These are phyloP conservation scores for Trichosporon ovoides DNA, from an alignment of 1,284 basidiomycete genomes.

Conservation along the genomic window DNA sequence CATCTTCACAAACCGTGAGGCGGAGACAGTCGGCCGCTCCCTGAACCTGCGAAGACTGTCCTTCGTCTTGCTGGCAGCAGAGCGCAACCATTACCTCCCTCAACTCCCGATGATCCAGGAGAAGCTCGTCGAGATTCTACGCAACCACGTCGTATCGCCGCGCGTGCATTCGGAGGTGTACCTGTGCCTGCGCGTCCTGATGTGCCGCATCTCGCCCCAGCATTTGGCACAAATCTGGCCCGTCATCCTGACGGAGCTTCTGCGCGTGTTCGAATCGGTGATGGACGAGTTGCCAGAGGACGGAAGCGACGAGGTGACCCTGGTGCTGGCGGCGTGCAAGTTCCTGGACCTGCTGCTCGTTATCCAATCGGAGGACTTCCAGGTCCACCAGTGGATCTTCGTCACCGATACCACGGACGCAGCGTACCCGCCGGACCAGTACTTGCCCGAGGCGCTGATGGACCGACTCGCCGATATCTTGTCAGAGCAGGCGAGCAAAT, in stretches of 20 bases:
- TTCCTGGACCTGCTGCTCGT: constrained; percentile 86
- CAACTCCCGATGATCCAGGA: constrained; percentile 92
- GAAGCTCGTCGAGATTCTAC: constrained; percentile 87
- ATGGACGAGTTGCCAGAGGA: constrained; percentile 55
- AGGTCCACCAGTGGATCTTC: constrained; percentile 99
- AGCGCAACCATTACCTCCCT: constrained; percentile 82
- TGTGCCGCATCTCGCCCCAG: constrained; percentile 85
- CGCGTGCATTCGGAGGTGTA: constrained; percentile 89
- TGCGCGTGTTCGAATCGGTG: constrained; percentile 56
- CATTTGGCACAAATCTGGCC: constrained; percentile 97
- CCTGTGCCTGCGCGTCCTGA: constrained; percentile 81
- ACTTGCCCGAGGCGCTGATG: constrained; percentile 78
- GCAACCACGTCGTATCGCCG: constrained; percentile 67
- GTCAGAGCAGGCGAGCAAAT: constrained; percentile 43
- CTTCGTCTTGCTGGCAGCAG: constrained; percentile 74
- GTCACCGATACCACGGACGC: constrained; percentile 97
- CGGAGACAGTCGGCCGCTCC: constrained; percentile 84
- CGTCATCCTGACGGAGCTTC: constrained; percentile 82
- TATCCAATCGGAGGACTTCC: constrained; percentile 94
- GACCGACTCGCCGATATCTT: constrained; percentile 84
- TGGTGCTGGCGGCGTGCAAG: constrained; percentile 85
- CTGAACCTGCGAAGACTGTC: constrained; percentile 82
- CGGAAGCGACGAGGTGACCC: constrained; percentile 72
- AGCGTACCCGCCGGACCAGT: constrained; percentile 76
- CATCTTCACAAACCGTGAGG: constrained; percentile 93